These are phyloP conservation scores for Astraeus odoratus DNA, from an alignment of 768 basidiomycete genomes.

Conservation along the genomic window DNA sequence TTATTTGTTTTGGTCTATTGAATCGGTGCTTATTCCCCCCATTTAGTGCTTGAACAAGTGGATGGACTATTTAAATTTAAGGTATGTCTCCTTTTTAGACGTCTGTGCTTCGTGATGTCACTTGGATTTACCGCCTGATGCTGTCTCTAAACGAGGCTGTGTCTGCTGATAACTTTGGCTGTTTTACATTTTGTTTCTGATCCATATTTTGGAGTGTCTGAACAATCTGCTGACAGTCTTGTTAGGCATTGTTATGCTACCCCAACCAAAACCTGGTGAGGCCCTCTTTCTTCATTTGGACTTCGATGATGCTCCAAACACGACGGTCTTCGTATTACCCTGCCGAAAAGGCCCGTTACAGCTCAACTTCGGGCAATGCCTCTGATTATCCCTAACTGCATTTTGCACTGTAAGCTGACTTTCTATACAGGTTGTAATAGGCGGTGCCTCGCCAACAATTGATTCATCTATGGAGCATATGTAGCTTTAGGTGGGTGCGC, in stretches of 20 bases:
- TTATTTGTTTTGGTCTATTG: neutral
- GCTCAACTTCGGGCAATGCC: slow-evolving; percentile 85
- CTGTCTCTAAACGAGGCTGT: slow-evolving; percentile 22
- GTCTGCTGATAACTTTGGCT: slow-evolving; percentile 2
- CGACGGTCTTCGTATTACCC: slow-evolving; percentile 86
- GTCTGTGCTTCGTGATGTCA: slow-evolving; percentile 11
- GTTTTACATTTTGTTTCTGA: slow-evolving; percentile 35
- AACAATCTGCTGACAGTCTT: neutral
- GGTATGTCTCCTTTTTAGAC: slow-evolving; percentile 8
- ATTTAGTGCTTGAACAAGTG: slow-evolving; percentile 1
- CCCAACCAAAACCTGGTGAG: neutral
- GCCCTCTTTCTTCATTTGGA: too few species aligned
- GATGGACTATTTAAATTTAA: neutral
- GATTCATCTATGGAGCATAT: neutral
- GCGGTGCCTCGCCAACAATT: neutral
- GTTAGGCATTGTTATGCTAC: neutral
- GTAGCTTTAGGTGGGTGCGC: slow-evolving; percentile 8
- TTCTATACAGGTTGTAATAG: neutral
- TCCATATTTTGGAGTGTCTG: slow-evolving; percentile 40
- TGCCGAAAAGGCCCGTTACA: slow-evolving; percentile 94
- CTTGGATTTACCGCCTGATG: slow-evolving; percentile 4
- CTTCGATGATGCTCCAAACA: slow-evolving; percentile 26
- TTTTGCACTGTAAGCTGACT: neutral
- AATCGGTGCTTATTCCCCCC: slow-evolving; percentile 5
- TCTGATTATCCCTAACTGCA: slow-evolving; percentile 41